Base-by-base conservation (phyloP, 2,329 filamentous ascomycete genomes). In the Colletotrichum liaoningense region DNA sequence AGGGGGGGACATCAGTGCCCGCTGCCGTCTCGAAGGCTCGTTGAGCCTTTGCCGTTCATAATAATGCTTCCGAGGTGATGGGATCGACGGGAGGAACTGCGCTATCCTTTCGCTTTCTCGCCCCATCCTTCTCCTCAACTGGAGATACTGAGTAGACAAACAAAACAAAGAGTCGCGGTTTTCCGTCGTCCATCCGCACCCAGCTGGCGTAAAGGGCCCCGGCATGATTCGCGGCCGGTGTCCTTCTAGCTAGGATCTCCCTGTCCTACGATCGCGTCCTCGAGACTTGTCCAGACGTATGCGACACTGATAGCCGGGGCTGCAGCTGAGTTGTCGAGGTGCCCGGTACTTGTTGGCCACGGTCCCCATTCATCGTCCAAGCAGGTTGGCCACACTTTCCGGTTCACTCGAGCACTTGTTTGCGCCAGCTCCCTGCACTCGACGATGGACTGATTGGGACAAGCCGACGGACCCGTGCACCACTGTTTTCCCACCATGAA, bases 181-280 rank as follows among this genome's bases (percentile, higher is more conserved):
- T 24, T 56, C 30, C 30, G 46, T 8, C 54, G 42, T 33, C 49
- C 65, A 56, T 69, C 28, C 38, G 58, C 30, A 38, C 38, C 30
- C 65, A 63, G 52, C 58, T 58, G 65, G 65, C 52, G 38, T 69
- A 38, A 24, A 58, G 38, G 19, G 46, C 57, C 69, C 55, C 59
- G 35, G 49, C 59, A 73, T 73, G 66, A 73, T 73, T 73, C 70
- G 46, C 67, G 54, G 59, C 55, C 42, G n/a, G 22, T 59, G 16
- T 49, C 38, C 28, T 42, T 30, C 26, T 69, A 24, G 28, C 69
- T 59, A 59, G 69, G 69, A 63, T 69, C 52, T 64, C 69, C 69
- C 66, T 72, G 69, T 59, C 46, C 26, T 49, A 56, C 35, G 46
- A 49, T 72, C 22, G 46, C 49, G 49, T 68, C 38, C 35, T 64